Base-by-base conservation (phyloP, 2,329 filamentous ascomycete genomes). In the Hymenoscyphus occultus region DNA sequence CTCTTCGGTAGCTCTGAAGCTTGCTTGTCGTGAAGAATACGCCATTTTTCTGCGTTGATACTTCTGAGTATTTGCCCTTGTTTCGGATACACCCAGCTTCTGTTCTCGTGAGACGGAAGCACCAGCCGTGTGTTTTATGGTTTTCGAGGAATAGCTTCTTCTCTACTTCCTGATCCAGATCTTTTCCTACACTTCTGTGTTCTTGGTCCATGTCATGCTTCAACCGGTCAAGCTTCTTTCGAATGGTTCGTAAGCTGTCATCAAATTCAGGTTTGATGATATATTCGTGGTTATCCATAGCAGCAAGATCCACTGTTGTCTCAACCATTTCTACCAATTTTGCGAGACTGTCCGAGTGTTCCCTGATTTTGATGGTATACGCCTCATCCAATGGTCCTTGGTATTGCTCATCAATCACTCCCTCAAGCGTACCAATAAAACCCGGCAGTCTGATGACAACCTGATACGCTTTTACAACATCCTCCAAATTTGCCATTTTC, bases 241-340 rank as follows among this genome's bases (percentile, higher is more conserved):
- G 88, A 71, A 99, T 96, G n/a, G 91, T 87, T 19, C 90, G 87
- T 45, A 99, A 82, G 63, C 88, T 86, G 65, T 97, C 93, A 73
- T 99, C 95, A 69, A 97, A 99, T 74, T 99, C 95, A 0, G 96
- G 91, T 78, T 98, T 99, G 84, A 99, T 99, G 73, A 97, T 94
- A 79, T 96, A 99, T 76, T 99, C 95, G 74, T 99, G 95, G 70
- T 95, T 93, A 73, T 99, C 94, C 12, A 99, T 85, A 2, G 95
- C 95, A 65, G 97, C 92, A 0, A 99, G 85, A 74, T 99, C 95
- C 14, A 99, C 93, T 0, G 96, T 99, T 1, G 95, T 97, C 80
- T 99, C 95, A 0, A 99, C 95, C 92, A 99, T 97, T 76, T 99
- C 95, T 74, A 94, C 91, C 12, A 99, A 82, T 75, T 93, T 97